A percentile compares a stretch with the other conserved stretches of the same genome.
phyloP scores from a whole-genome alignment of 176 grass and related monocot genomes.

The Leersia perrieri region DNA sequence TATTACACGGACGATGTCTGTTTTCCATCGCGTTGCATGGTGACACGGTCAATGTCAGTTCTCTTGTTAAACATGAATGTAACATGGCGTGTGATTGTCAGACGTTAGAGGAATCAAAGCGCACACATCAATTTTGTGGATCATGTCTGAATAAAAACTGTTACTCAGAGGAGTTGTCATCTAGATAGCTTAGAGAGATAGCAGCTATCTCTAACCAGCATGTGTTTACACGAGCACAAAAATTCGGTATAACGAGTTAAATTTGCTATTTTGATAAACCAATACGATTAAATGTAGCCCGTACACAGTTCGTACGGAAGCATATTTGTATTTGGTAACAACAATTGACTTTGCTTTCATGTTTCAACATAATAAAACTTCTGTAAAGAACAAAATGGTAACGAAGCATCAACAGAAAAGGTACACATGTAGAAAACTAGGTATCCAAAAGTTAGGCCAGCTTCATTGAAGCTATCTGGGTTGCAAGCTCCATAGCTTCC shows the following conservation, averaged over 20 bases:
- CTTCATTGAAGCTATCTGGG: slow-evolving; percentile 76
- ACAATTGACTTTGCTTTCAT: background rate
- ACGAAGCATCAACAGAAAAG: background rate
- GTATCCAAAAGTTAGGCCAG: slow-evolving; percentile 36
- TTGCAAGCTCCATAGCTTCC: slow-evolving; percentile 74
- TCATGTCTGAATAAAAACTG: too few relatives aligned
- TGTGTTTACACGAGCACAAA: background rate
- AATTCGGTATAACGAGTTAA: background rate
- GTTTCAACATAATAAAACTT: background rate
- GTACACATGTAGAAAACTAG: background rate
- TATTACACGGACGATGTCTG: too few relatives aligned
- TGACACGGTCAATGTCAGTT: too few relatives aligned
- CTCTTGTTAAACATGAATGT: too few relatives aligned
- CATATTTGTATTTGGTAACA: background rate
- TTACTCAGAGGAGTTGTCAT: too few relatives aligned
- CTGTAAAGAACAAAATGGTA: background rate
- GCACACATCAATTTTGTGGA: too few relatives aligned
- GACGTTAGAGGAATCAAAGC: too few relatives aligned
- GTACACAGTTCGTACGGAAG: background rate
- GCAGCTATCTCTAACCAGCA: too few relatives aligned
- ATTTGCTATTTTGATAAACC: background rate
- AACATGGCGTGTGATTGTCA: too few relatives aligned
- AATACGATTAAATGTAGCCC: background rate
- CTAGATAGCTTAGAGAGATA: too few relatives aligned
- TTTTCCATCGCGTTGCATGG: too few relatives aligned